phyloP scores from a whole-genome alignment of 345 rosid species.

The Euphorbia lathyris region DNA sequence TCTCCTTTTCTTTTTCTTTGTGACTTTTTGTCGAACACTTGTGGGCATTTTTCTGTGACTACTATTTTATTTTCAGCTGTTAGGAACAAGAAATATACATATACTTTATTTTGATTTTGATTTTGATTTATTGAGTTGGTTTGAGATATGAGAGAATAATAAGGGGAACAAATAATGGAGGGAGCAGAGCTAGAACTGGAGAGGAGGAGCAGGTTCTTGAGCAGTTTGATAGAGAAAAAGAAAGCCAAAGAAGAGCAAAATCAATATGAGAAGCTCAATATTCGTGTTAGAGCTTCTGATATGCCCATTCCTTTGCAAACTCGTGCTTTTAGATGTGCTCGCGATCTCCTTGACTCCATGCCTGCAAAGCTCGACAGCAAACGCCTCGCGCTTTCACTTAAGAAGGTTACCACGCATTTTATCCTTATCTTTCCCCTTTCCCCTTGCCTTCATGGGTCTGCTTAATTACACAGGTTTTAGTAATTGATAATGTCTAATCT shows the following conservation, averaged over 20 bases:
- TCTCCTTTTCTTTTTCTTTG: not conserved
- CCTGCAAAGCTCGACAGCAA: conserved; percentile 81
- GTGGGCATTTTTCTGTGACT: not conserved
- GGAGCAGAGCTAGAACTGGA: conserved; percentile 84
- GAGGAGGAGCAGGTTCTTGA: conserved; percentile 88
- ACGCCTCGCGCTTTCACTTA: conserved; percentile 85
- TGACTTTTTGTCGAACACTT: conserved; percentile 11
- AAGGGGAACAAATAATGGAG: conserved; percentile 41
- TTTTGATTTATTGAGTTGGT: not conserved
- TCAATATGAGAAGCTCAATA: conserved; percentile 47
- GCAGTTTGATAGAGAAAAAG: conserved; percentile 86
- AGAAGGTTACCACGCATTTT: conserved; percentile 46
- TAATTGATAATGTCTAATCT: not conserved
- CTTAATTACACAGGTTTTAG: not conserved
- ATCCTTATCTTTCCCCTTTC: not conserved
- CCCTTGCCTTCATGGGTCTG: not conserved
- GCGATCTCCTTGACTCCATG: conserved; percentile 72
- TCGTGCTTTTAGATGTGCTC: conserved; percentile 70
- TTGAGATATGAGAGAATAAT: not conserved
- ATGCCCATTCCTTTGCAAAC: conserved; percentile 71
- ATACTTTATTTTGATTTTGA: not conserved
- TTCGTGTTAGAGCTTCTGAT: conserved; percentile 81
- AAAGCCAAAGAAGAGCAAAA: conserved; percentile 65
- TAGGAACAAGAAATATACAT: too few species aligned
- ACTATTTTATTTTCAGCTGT: not conserved